Conservation (phyloP, 441 rosid species). For the Croton laevigatus region DNA sequence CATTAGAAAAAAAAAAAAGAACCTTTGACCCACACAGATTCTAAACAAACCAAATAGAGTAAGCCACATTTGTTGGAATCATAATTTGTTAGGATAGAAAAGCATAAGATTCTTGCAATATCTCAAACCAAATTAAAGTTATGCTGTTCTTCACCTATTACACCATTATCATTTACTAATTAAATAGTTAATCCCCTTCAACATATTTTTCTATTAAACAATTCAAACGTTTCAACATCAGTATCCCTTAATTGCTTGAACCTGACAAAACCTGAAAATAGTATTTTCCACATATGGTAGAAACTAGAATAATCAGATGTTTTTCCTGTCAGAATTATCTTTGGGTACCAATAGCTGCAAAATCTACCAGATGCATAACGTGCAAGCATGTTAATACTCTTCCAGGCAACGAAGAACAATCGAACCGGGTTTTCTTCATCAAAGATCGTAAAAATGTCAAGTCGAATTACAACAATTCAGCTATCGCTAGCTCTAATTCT, state of each 20-base stretch:
- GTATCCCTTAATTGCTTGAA: neutral
- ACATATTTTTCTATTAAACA: neutral
- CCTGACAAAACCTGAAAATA: neutral
- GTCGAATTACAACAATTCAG: neutral
- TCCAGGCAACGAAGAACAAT: neutral
- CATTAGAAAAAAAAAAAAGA: too few species aligned
- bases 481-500: neutral
- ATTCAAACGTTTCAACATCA: neutral
- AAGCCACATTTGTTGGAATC: too few species aligned
- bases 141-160: neutral
- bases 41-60: too few species aligned
- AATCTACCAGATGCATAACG: neutral
- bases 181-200: neutral
- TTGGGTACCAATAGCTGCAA: neutral
- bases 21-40: too few species aligned
- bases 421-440: neutral
- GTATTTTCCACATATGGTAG: neutral
- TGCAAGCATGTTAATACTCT: neutral
- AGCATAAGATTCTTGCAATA: too few species aligned
- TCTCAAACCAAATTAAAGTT: too few species aligned
- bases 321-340: neutral
- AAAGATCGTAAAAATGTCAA: neutral
- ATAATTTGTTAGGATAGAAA: too few species aligned
- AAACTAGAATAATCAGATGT: constrained; percentile 9
- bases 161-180: neutral